Conservation (phyloP, 495 filamentous ascomycete species). For the Cairneyella variabilis region DNA sequence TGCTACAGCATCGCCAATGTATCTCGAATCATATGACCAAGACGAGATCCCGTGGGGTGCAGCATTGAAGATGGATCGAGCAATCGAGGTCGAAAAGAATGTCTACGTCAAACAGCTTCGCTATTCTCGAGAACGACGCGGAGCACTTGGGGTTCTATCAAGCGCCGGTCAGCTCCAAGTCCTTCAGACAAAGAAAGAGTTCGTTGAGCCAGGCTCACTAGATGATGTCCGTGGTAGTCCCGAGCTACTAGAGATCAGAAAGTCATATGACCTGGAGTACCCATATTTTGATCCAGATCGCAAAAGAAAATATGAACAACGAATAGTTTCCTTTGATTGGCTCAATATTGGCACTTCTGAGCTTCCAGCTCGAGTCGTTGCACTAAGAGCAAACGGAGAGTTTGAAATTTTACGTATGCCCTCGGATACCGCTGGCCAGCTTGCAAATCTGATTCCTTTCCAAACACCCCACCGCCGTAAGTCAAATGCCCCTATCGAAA, state of each 20-base stretch:
- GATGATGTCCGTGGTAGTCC: constrained; percentile 37
- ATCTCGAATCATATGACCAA: constrained; percentile 42
- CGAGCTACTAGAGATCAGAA: constrained; percentile 47
- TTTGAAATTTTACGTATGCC: constrained; percentile 65
- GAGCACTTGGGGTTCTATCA: constrained; percentile 71
- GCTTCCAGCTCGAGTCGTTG: constrained; percentile 61
- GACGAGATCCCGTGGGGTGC: constrained; percentile 49
- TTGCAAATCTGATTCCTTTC: constrained; percentile 37
- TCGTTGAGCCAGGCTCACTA: constrained; percentile 37
- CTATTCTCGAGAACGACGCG: constrained; percentile 70
- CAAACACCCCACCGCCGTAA: constrained; percentile 27
- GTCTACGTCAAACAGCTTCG: constrained; percentile 71
- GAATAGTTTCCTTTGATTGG: constrained; percentile 86
- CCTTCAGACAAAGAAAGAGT: constrained; percentile 64
- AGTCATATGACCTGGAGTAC: constrained; percentile 50
- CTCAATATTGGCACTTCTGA: constrained; percentile 57
- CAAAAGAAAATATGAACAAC: constrained; percentile 47
- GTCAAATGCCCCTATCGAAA: not conserved
- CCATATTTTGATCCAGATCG: constrained; percentile 38
- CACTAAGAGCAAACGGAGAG: constrained; percentile 62
- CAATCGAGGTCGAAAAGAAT: constrained; percentile 51
- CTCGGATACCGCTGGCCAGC: constrained; percentile 44
- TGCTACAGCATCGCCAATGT: constrained; percentile 37
- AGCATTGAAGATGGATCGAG: constrained; percentile 64
- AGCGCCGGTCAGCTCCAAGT: constrained; percentile 76